Evolutionary conservation across 306 rosid genomes (phyloP), one percentile per base, ranked within the genome.

Genomic region (Parietaria judaica): DNA sequence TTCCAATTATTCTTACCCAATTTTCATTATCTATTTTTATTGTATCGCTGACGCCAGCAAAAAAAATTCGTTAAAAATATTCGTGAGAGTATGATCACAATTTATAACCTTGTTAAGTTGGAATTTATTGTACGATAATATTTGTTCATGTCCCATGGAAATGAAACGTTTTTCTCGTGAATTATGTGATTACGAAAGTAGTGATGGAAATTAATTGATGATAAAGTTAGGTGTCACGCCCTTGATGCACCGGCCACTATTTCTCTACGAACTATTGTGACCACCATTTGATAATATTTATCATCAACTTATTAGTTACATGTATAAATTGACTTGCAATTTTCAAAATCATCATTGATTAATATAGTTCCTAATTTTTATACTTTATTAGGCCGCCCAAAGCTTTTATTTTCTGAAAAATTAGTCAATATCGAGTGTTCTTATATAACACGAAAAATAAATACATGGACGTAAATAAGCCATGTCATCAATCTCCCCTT

Each of bases 301-400:
- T 23, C 2, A 23, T 23, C 31, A 35, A 13, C n/a, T 57, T 57
- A 9, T 16, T 14, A 38, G 48, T 57, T 57, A 23, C 48, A 57
- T 37, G 45, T n/a, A 14, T 14, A 57, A 57, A 37, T 57, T 57
- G 47, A 57, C 23, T 57, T 37, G 31, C 14, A 11, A 36, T 57
- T 57, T 37, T 17, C 44, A 10, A 41, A 41, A 41, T 8, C 13
- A 37, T 5, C 43, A 55, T 57, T 1, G 45, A 37, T 34, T 14
- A 1, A 34, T 14, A 56, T 38, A 8, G 5, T 55, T 4, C 36
- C 6, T 36, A 12, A 56, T 1, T 56, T 56, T 56, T 56, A 36
- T 14, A 10, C 43, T 56, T 56, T 23, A 23, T 56, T 56, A 56
- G 48, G 61, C 61, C 61, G 61, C 38, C 61, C 61, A 36, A 57